Evolutionary conservation across 2,329 filamentous ascomycete genomes (phyloP), one percentile per base, ranked within the genome.

Genomic region (Fusarium sarcochroum): DNA sequence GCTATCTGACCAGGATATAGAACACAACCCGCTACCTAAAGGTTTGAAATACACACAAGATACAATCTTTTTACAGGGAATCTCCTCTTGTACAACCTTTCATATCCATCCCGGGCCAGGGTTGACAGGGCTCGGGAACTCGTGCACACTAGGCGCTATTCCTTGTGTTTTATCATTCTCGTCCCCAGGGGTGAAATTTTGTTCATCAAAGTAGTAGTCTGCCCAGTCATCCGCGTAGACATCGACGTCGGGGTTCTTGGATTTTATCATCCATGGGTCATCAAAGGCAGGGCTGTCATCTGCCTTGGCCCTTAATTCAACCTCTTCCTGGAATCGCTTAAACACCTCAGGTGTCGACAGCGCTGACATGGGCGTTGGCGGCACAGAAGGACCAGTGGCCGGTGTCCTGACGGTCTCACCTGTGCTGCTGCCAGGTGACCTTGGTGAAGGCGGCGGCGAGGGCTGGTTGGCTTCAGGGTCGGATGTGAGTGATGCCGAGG

Each of bases 151-250:
- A 9, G 46, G 53, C 14, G 49, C 47, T 7, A 47, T 60, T 6
- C 50, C 38, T 18, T 53, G 30, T 30, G 47, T 63, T 32, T 49
- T 30, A 11, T 30, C 66, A 5, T 56, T 47, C 30, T 58, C 52
- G 6, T 55, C 58, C 10, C 48, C 35, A n/a, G 62, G 47, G 21
- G 57, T 53, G 38, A 66, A 73, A n/a, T 73, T 72, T 13, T 63
- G 59, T 27, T 75, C 55, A 25, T 76, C 75, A 62, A 78, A 77
- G 48, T 78, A 78, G 20, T 78, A 76, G 30, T 77, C 75, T 2
- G 73, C 74, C 75, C 75, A 77, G 5, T 72, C 67, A n/a, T 73
- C 68, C 9, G 76, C 72, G 30, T 73, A 74, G 3, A 74, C 63
- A 13, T 71, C 67, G 17, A 52, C 58, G 30, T 60, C 66, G 6